phyloP scores from a whole-genome alignment of 1,139 yeast genomes.

The Lodderomyces orthopsilosis region DNA sequence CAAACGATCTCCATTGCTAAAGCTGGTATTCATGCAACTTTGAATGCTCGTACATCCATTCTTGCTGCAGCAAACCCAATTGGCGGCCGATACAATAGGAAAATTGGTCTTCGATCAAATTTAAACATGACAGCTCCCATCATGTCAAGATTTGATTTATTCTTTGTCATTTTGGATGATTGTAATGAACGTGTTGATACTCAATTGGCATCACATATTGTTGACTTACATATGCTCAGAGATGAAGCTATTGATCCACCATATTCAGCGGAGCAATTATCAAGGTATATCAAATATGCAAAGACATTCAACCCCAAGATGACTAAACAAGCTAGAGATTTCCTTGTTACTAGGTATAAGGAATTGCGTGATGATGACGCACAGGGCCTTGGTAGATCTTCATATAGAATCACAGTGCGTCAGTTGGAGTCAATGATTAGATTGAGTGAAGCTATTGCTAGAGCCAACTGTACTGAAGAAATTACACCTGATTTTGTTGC shows the following conservation, averaged over 20 bases:
- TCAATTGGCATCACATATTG: constrained; percentile 88
- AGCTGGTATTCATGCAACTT: constrained; percentile 97
- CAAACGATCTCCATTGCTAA: constrained; percentile 97
- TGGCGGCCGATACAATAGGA: constrained; percentile 91
- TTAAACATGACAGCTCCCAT: constrained; percentile 98
- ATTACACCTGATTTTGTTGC: constrained; percentile 86
- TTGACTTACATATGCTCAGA: constrained; percentile 84
- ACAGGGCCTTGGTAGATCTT: constrained; percentile 81
- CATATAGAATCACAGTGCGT: constrained; percentile 94
- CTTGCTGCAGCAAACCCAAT: constrained; percentile 98
- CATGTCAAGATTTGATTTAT: constrained; percentile 96
- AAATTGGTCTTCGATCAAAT: constrained; percentile 78
- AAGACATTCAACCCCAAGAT: constrained; percentile 88
- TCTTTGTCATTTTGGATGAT: constrained; percentile 92
- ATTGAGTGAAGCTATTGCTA: constrained; percentile 92
- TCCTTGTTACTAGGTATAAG: constrained; percentile 76
- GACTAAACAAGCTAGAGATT: constrained; percentile 78
- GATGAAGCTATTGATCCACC: constrained; percentile 93
- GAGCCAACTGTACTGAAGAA: constrained; percentile 92
- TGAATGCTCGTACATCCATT: constrained; percentile 94
- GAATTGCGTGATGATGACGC: constrained; percentile 90
- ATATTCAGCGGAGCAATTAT: constrained; percentile 81
- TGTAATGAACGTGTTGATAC: constrained; percentile 90
- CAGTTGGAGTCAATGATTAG: constrained; percentile 94
- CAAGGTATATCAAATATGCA: constrained; percentile 88